These are phyloP conservation scores for Diaporthe sp. DNA, from an alignment of 2,329 filamentous ascomycete genomes.

Conservation along the genomic window DNA sequence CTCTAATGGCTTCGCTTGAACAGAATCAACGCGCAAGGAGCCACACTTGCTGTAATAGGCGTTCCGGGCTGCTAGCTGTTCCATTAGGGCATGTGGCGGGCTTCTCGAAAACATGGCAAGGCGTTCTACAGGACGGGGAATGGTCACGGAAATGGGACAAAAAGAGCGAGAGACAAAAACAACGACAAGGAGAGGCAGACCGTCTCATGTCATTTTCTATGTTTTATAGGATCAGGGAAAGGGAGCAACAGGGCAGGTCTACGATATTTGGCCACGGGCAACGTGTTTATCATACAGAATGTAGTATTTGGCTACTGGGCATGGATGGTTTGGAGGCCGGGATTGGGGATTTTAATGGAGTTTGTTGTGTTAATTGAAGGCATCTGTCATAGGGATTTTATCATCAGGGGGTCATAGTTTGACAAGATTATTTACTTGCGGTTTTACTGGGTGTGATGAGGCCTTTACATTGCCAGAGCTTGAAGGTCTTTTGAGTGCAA, in stretches of 20 bases:
- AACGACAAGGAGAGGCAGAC: not conserved
- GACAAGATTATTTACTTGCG: not conserved
- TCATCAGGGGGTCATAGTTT: conserved; percentile 3
- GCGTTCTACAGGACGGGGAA: conserved; percentile 22
- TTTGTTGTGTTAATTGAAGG: conserved; percentile 6
- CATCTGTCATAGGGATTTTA: not conserved
- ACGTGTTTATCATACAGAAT: conserved; percentile 15
- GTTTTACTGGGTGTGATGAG: not conserved
- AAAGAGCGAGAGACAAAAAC: not conserved
- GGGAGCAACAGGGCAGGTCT: not conserved
- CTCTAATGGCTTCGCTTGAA: not conserved
- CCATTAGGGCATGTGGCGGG: conserved; percentile 21
- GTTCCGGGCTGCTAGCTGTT: conserved; percentile 5
- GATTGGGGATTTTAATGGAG: conserved; percentile 23
- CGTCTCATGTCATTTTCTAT: not conserved
- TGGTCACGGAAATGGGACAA: not conserved
- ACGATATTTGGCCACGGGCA: conserved; percentile 1
- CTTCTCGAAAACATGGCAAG: conserved; percentile 31
- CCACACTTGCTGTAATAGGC: conserved; percentile 4
- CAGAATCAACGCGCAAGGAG: not conserved
- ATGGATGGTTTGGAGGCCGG: conserved; percentile 8
- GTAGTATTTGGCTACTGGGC: conserved; percentile 10
- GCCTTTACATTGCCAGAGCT: not conserved
- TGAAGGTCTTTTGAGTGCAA: no score
- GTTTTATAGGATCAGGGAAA: conserved; percentile 11